A percentile compares a stretch with the other conserved stretches of the same genome.
These are phyloP conservation scores for Botrytis galanthina DNA, from an alignment of 2,329 filamentous ascomycete genomes.

Conservation along the genomic window DNA sequence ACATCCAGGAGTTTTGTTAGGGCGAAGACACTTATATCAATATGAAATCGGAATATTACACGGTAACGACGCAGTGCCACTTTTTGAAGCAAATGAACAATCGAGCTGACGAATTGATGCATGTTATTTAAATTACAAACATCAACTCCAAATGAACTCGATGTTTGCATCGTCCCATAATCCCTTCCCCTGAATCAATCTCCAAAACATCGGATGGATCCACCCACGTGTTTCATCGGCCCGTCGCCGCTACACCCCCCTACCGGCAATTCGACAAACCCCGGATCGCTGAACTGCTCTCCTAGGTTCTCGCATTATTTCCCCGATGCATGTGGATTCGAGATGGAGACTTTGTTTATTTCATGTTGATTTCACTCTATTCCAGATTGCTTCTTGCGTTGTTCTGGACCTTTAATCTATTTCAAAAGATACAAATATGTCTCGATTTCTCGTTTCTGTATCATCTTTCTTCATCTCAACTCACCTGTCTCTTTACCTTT, in stretches of 20 bases:
- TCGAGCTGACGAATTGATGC: background rate
- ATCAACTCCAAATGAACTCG: background rate
- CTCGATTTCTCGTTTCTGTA: background rate
- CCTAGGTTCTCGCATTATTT: background rate
- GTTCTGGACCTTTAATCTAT: background rate
- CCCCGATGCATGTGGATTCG: too few species aligned
- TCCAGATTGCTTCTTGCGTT: background rate
- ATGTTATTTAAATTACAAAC: background rate
- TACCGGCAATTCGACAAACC: background rate
- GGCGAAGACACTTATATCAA: background rate
- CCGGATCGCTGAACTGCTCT: background rate
- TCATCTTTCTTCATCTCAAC: too few species aligned
- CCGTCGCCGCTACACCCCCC: background rate
- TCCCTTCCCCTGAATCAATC: background rate
- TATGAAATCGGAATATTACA: background rate
- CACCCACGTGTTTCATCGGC: background rate
- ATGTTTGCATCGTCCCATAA: background rate
- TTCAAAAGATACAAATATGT: conserved; percentile 1
- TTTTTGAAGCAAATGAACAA: background rate
- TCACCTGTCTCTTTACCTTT: background rate
- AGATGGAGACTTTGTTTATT: background rate
- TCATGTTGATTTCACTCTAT: background rate
- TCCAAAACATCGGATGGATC: background rate
- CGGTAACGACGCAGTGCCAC: background rate
- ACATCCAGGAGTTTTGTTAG: background rate